These are phyloP conservation scores for Colletotrichum magnum DNA, from an alignment of 2,329 filamentous ascomycete species.

Conservation along the genomic window DNA sequence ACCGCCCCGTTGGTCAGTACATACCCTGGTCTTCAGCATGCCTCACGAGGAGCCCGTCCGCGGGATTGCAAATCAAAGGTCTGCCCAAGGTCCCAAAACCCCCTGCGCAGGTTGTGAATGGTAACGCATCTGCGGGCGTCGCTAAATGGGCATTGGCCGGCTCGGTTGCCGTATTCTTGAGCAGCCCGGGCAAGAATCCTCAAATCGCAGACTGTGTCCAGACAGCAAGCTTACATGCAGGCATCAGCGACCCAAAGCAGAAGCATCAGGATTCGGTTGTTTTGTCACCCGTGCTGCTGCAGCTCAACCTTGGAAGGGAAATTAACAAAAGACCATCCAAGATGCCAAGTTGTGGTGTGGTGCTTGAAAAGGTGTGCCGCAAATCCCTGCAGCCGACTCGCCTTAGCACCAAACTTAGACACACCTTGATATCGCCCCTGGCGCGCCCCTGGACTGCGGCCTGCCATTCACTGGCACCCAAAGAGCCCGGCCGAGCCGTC, in stretches of 20 bases:
- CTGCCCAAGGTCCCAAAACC: neutral
- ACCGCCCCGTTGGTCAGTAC: conserved; percentile 7
- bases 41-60: conserved; percentile 26
- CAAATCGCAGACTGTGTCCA: neutral
- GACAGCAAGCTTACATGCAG: conserved; percentile 21
- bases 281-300: conserved; percentile 36
- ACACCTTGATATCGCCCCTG: conserved; percentile 35
- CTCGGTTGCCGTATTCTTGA: neutral
- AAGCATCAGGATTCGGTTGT: conserved; percentile 33
- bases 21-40: conserved; percentile 22
- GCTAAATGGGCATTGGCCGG: conserved; percentile 5
- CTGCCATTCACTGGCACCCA: conserved; percentile 14
- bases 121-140: neutral
- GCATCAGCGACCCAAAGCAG: conserved; percentile 16
- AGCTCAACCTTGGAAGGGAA: conserved; percentile 40
- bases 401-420: conserved; percentile 40
- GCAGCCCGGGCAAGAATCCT: neutral
- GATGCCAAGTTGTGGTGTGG: conserved; percentile 35
- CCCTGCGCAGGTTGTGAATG: conserved; percentile 2
- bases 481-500: conserved; percentile 21
- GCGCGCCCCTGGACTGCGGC: conserved; percentile 28
- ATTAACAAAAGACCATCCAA: conserved; percentile 40
- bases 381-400: conserved; percentile 33
- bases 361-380: conserved; percentile 38
- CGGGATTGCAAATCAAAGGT: conserved; percentile 33